Conservation (phyloP, 768 basidiomycete genomes). For the Strobilomyces echinocephalus region DNA sequence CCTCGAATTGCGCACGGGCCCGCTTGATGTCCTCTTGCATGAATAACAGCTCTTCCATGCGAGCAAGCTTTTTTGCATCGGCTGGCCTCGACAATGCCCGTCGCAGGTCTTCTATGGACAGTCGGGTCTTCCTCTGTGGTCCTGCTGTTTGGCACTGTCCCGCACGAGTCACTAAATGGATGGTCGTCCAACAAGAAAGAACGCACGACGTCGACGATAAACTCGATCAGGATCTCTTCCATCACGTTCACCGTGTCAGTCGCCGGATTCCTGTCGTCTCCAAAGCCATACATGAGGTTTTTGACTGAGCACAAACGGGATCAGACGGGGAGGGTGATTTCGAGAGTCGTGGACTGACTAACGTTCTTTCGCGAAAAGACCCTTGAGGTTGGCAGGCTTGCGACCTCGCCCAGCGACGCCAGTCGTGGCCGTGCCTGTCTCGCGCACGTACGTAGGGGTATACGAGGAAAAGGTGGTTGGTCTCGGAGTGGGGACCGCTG, state of each 20-base stretch:
- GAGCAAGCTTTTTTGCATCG: slow-evolving; percentile 88
- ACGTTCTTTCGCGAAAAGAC: slow-evolving; percentile 80
- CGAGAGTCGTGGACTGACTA: slow-evolving; percentile 27
- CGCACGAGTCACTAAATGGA: not conserved
- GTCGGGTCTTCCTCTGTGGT: slow-evolving; percentile 62
- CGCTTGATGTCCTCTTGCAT: slow-evolving; percentile 94
- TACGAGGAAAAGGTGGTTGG: slow-evolving; percentile 55
- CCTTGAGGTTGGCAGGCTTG: slow-evolving; percentile 66
- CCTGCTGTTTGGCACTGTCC: slow-evolving; percentile 68
- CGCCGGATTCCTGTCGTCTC: slow-evolving; percentile 84
- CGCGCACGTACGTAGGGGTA: slow-evolving; percentile 47
- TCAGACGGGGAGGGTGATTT: slow-evolving; percentile 10
- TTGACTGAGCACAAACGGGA: slow-evolving; percentile 47
- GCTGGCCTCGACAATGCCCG: slow-evolving; percentile 75
- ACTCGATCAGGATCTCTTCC: slow-evolving; percentile 91
- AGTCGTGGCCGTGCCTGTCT: slow-evolving; percentile 38
- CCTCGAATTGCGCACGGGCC: slow-evolving; percentile 74
- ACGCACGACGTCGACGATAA: slow-evolving; percentile 84
- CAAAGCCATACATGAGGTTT: slow-evolving; percentile 90
- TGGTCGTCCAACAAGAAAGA: slow-evolving; percentile 4
- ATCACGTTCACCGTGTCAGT: slow-evolving; percentile 86
- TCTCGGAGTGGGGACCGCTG: slow-evolving; percentile 30
- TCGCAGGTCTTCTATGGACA: slow-evolving; percentile 83
- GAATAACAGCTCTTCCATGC: slow-evolving; percentile 88
- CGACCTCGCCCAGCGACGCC: slow-evolving; percentile 46